Conservation (phyloP, 2,329 filamentous ascomycete species). For the Microthyrium microscopicum region DNA sequence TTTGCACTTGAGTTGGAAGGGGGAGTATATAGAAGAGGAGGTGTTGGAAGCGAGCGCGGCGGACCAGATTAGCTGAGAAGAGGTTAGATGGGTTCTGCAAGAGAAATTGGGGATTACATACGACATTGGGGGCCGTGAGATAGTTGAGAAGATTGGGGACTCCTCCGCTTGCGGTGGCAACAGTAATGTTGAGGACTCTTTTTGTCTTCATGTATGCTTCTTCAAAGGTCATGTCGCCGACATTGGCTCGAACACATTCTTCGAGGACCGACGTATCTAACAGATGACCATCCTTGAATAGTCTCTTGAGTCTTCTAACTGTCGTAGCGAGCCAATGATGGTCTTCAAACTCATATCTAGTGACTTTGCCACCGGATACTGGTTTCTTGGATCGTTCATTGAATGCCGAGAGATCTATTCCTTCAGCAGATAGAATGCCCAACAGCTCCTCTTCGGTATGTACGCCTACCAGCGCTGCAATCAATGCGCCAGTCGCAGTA, state of each 20-base stretch:
- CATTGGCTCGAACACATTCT: conserved; percentile 66
- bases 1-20: conserved; percentile 59
- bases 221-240: conserved; percentile 82
- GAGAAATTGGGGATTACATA: conserved; percentile 30
- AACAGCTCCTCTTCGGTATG: conserved; percentile 76
- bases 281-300: conserved; percentile 63
- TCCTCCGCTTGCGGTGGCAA: conserved; percentile 59
- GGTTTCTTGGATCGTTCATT: conserved; percentile 24
- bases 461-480: conserved; percentile 73
- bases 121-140: conserved; percentile 80
- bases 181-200: conserved; percentile 78
- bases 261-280: conserved; percentile 69
- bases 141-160: conserved; percentile 82
- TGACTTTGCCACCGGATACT: conserved; percentile 9
- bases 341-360: conserved; percentile 12
- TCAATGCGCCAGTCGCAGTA: conserved; percentile 76
- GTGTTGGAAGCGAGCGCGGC: conserved; percentile 63
- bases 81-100: conserved; percentile 5
- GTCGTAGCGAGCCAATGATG: conserved; percentile 36
- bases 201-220: conserved; percentile 80
- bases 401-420: conserved; percentile 72
- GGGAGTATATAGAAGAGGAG: conserved; percentile 47
- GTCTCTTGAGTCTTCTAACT: conserved; percentile 48
- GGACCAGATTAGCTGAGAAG: conserved; percentile 54
- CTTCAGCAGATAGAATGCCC: conserved; percentile 56